phyloP scores from a whole-genome alignment of 306 rosid species.

The Hylodesmum podocarpum region DNA sequence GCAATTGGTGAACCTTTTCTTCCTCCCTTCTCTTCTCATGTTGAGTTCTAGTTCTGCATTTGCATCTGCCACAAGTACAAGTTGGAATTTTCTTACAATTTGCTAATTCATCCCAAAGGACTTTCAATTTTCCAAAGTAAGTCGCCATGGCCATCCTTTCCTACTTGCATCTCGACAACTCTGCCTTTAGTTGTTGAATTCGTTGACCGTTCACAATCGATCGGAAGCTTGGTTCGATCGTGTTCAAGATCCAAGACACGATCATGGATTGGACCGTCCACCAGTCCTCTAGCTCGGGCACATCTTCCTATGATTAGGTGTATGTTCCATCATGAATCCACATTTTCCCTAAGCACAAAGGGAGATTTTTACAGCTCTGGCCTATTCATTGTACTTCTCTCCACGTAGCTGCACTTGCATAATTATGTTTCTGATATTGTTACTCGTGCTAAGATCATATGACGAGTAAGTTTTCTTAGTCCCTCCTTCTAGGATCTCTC shows the following conservation, averaged over 20 bases:
- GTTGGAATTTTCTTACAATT: neutral
- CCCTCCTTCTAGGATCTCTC: neutral
- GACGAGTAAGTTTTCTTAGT: neutral
- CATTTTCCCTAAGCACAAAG: neutral
- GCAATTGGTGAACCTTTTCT: neutral
- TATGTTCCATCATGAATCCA: neutral
- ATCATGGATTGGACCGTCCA: neutral
- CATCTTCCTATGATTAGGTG: neutral
- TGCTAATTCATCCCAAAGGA: neutral
- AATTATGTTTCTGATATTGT: neutral
- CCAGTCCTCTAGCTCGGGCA: neutral
- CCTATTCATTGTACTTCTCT: neutral
- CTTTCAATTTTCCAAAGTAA: neutral
- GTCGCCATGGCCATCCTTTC: neutral
- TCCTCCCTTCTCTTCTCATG: neutral
- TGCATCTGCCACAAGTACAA: neutral
- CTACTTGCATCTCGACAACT: neutral
- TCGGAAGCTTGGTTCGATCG: neutral
- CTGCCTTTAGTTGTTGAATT: neutral
- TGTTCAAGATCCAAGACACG: neutral
- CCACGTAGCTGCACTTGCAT: neutral
- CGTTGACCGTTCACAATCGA: neutral
- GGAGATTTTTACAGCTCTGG: neutral
- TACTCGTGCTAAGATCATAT: neutral
- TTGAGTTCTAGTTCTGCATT: neutral